These are phyloP conservation scores for Cryptococcus hybrid DNA, from an alignment of 1,284 basidiomycete species.

Conservation along the genomic window DNA sequence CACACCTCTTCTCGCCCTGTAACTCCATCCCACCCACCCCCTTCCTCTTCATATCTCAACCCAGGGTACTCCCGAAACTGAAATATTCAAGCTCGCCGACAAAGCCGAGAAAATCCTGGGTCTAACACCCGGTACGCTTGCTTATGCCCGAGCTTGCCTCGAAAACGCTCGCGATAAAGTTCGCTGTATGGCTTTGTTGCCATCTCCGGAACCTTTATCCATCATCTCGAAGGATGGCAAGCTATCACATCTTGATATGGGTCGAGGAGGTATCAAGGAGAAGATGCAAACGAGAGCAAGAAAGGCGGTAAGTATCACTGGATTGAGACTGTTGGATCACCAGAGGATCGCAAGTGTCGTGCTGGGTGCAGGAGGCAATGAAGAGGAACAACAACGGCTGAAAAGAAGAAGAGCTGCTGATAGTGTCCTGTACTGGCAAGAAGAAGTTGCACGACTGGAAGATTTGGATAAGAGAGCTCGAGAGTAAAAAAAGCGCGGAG, in stretches of 20 bases:
- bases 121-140: conserved; percentile 30
- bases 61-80: background rate
- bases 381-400: conserved; percentile 32
- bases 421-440: conserved; percentile 41
- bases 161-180: conserved; percentile 37
- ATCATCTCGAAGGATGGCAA: background rate
- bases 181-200: conserved; percentile 11
- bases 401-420: conserved; percentile 31
- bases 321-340: background rate
- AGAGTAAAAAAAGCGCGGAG: background rate
- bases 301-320: conserved; percentile 23
- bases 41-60: conserved; percentile 5
- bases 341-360: conserved; percentile 21
- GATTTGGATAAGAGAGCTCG: background rate
- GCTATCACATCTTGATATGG: background rate
- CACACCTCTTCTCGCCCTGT: conserved; percentile 30
- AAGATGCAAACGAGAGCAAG: conserved; percentile 17
- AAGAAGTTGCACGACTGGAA: conserved; percentile 30
- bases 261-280: background rate
- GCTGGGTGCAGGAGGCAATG: conserved; percentile 22
- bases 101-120: conserved; percentile 39
- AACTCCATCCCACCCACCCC: conserved; percentile 20
- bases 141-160: conserved; percentile 30
- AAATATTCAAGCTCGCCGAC: conserved; percentile 23
- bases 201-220: conserved; percentile 2